Conservation (phyloP, 2,329 filamentous ascomycete genomes). For the Balansia obtecta region DNA sequence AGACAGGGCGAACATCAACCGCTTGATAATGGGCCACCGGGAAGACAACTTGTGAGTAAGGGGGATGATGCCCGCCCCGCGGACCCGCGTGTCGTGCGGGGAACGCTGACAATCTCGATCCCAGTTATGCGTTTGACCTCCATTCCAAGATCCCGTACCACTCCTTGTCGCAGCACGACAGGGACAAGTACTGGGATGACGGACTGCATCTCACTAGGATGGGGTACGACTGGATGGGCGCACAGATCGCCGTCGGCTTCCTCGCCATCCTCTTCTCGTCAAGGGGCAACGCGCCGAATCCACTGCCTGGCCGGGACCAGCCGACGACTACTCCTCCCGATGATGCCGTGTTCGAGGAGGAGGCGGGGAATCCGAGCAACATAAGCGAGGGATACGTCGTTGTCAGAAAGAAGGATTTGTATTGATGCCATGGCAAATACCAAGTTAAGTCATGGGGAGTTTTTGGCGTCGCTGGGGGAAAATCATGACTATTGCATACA, state of each 20-base stretch:
- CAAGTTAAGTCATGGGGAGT: too few species aligned
- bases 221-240: slow-evolving; percentile 52
- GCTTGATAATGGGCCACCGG: slow-evolving; percentile 35
- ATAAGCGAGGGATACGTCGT: slow-evolving; percentile 42
- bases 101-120: too few species aligned
- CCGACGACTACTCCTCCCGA: slow-evolving; percentile 24
- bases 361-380: slow-evolving; percentile 31
- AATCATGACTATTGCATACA: neutral
- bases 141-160: slow-evolving; percentile 40
- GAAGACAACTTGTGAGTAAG: slow-evolving; percentile 42
- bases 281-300: neutral
- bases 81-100: too few species aligned
- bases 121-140: slow-evolving; percentile 48
- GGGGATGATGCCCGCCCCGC: too few species aligned
- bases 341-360: slow-evolving; percentile 32
- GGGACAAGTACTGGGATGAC: slow-evolving; percentile 46
- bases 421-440: slow-evolving; percentile 23
- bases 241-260: slow-evolving; percentile 40
- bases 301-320: neutral
- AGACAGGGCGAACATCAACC: slow-evolving; percentile 36
- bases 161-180: slow-evolving; percentile 31
- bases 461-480: neutral
- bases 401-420: slow-evolving; percentile 38
- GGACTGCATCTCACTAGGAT: slow-evolving; percentile 42
- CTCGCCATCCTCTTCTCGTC: slow-evolving; percentile 14